Base-by-base conservation (phyloP, 495 filamentous ascomycete species). In the Schizothecium vesticola region DNA sequence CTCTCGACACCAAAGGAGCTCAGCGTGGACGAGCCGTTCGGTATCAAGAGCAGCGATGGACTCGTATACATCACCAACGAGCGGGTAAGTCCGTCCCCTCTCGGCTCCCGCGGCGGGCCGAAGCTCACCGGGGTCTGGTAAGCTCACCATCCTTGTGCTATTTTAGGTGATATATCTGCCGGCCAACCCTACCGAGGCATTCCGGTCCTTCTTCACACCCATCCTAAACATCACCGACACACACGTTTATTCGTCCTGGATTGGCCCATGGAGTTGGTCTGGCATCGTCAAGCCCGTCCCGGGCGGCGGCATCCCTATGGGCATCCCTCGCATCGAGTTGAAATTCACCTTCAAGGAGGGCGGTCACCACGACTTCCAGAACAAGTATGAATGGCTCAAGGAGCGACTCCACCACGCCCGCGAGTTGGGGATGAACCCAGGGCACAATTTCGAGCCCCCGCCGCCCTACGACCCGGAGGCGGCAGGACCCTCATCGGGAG, bases 241-340 rank as follows among this genome's bases (percentile, higher is more conserved):
- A n/a, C 92, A 92, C 74, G 92, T 97, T 64, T 87, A 90, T 8
- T 91, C 94, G 2, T 93, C 96, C 2, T 96, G 94, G 81, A 96
- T 98, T 74, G 95, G 95, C n/a, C 90, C 96, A 11, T 98, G 97
- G 80, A 89, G 89, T 72, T 99, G 95, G 95, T 86, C 86, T 25
- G 89, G 89, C 29, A 79, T 89, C 28, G 84, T 96, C 62, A 90
- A 90, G 71, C 93, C 96, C 22, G 91, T 95, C 28, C 75, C 88
- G 1, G 88, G 89, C 26, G 96, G 96, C n/a, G 92, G 92, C 56
- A 92, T 99, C 56, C 90, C 92, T 2, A 79, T 89, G n/a, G 84
- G 87, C 13, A 83, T 91, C 55, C 81, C 89, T 3, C 87, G 87
- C 19, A 84, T 97, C 29, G 91, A 94, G 70, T 69, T 94, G 61